phyloP scores from a whole-genome alignment of 192 early-diverging fungal genomes.

The Gaertneriomyces semiglobifer region DNA sequence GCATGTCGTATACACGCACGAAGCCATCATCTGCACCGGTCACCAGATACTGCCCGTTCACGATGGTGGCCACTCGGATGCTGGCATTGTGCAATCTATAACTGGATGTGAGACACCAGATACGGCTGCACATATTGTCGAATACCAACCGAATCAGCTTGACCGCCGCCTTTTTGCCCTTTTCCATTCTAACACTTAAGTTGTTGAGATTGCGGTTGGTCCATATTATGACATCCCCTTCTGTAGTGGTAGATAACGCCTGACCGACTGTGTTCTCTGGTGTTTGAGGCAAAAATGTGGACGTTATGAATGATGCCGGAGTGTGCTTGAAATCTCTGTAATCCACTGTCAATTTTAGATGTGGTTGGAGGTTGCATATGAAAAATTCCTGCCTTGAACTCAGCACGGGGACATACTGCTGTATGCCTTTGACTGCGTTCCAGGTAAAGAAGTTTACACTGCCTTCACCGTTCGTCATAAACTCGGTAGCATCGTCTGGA shows the following conservation, averaged over 20 bases:
- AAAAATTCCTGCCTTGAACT: constrained; percentile 41
- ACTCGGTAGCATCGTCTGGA: constrained; percentile 44
- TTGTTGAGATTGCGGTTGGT: constrained; percentile 46
- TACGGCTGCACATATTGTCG: no score
- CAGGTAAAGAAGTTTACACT: constrained; percentile 48
- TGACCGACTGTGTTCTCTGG: constrained; percentile 27
- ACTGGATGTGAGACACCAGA: neutral
- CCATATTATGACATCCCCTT: constrained; percentile 54
- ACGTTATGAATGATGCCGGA: constrained; percentile 39
- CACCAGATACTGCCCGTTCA: constrained; percentile 45
- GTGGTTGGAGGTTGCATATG: neutral
- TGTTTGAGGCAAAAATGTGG: constrained; percentile 48
- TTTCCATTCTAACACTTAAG: constrained; percentile 42
- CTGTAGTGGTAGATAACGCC: constrained; percentile 43
- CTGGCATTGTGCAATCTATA: constrained; percentile 44
- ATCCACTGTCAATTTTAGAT: neutral
- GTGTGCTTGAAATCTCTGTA: constrained; percentile 49
- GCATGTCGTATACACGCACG: constrained; percentile 55
- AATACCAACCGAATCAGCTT: constrained; percentile 47
- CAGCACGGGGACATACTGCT: constrained; percentile 42
- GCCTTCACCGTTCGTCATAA: constrained; percentile 42
- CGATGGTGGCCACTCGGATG: constrained; percentile 39
- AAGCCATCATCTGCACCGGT: constrained; percentile 55
- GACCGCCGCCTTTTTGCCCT: constrained; percentile 47
- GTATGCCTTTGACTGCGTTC: constrained; percentile 31